phyloP scores from a whole-genome alignment of 306 rosid species.

The Pueraria montana region DNA sequence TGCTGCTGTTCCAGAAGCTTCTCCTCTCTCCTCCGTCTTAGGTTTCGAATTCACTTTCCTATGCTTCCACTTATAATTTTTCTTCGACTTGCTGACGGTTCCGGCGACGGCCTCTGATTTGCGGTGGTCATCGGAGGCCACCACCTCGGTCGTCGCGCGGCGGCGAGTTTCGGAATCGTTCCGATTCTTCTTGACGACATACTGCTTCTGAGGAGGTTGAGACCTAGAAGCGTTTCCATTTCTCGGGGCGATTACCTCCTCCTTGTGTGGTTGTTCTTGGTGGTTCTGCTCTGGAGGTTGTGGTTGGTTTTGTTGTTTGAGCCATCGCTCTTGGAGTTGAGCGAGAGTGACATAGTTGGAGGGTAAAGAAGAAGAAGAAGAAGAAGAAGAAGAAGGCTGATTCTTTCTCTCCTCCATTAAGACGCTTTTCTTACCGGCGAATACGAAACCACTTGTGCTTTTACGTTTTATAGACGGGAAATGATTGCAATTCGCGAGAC shows the following conservation, averaged over 20 bases:
- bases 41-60: neutral
- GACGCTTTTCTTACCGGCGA: neutral
- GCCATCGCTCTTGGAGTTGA: conserved; percentile 71
- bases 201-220: neutral
- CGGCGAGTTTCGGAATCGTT: conserved; percentile 7
- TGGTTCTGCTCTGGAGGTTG: neutral
- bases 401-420: neutral
- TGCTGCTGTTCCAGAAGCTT: neutral
- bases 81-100: conserved; percentile 8
- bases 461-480: too few relatives aligned
- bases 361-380: too few relatives aligned
- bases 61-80: neutral
- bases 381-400: too few relatives aligned
- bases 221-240: neutral
- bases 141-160: too few relatives aligned
- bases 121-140: neutral
- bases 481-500: too few relatives aligned
- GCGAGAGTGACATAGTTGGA: conserved; percentile 66
- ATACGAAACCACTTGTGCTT: too few relatives aligned
- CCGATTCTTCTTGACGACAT: neutral
- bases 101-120: conserved; percentile 8
- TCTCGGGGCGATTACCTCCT: neutral
- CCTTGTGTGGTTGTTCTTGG: too few relatives aligned
- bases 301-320: conserved; percentile 42
- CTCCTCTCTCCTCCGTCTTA: neutral